Evolutionary conservation across 2,329 filamentous ascomycete species (phyloP).

Genomic region (Colletotrichum limetticola): DNA sequence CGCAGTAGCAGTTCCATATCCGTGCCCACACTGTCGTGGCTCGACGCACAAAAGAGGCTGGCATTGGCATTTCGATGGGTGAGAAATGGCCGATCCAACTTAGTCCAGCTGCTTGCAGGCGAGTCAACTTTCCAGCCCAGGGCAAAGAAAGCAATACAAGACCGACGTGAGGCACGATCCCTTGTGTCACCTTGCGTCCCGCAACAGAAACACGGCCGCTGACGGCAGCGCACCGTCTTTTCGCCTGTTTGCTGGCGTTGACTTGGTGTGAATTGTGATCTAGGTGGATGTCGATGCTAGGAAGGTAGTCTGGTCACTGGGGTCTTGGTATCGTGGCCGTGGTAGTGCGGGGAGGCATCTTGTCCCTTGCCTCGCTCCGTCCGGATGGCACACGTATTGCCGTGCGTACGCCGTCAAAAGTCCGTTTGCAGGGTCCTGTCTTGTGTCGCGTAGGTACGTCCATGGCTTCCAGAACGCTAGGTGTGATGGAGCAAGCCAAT

Average conservation of each 20-base stretch:
- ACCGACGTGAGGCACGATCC: conserved; percentile 11
- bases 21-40: conserved; percentile 1
- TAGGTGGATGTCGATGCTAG: not conserved
- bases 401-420: not conserved
- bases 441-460: not conserved
- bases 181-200: conserved; percentile 5
- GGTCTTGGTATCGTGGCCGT: not conserved
- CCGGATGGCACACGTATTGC: not conserved
- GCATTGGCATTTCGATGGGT: conserved; percentile 9
- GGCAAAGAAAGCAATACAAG: conserved; percentile 6
- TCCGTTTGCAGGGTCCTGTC: not conserved
- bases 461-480: not conserved
- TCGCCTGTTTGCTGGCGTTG: not conserved
- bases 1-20: not conserved
- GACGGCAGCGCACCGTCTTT: conserved; percentile 11
- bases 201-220: conserved; percentile 25
- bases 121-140: conserved; percentile 3
- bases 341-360: not conserved
- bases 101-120: not conserved
- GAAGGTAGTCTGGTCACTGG: not conserved
- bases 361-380: conserved; percentile 7
- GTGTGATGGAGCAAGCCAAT: not conserved
- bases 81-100: conserved; percentile 3
- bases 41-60: conserved; percentile 1
- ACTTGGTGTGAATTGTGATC: not conserved